A percentile compares a stretch with the other conserved stretches of the same genome.
These are phyloP conservation scores for Magnolia sinica DNA, from an alignment of 164 flowering plant genomes.

Conservation along the genomic window DNA sequence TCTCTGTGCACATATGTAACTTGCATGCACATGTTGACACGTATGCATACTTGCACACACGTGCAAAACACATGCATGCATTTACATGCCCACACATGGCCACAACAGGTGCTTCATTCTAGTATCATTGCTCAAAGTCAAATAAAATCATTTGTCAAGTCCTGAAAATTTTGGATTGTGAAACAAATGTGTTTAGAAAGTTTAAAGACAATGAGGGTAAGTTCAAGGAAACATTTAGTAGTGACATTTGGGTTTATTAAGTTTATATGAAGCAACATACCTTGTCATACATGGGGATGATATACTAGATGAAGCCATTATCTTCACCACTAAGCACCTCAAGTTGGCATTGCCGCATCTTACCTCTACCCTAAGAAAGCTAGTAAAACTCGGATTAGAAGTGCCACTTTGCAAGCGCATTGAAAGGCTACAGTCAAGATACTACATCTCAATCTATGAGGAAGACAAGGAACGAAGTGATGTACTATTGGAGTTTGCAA, in stretches of 20 bases:
- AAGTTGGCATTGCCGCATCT: neutral
- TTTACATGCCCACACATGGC: too few species aligned
- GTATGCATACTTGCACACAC: neutral
- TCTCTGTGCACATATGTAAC: too few species aligned
- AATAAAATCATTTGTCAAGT: too few species aligned
- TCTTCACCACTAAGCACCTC: constrained; percentile 14
- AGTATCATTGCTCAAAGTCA: too few species aligned
- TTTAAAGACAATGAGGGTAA: constrained; percentile 31
- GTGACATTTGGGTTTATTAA: constrained; percentile 13
- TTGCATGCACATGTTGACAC: too few species aligned
- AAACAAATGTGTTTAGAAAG: constrained; percentile 8
- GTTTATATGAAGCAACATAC: constrained; percentile 23
- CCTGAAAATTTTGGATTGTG: neutral
- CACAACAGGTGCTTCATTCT: too few species aligned
- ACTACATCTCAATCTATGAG: constrained; percentile 15
- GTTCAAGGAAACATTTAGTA: constrained; percentile 18
- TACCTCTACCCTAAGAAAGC: constrained; percentile 1
- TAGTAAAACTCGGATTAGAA: constrained; percentile 15
- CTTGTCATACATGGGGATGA: constrained; percentile 17
- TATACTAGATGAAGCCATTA: constrained; percentile 25
- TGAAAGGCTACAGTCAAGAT: constrained; percentile 17
- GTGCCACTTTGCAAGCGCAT: constrained; percentile 11
- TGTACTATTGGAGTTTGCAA: constrained; percentile 7
- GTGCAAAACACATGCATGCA: neutral
- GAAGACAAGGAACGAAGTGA: neutral